A percentile compares a stretch with the other conserved stretches of the same genome.
Evolutionary conservation across 345 rosid species (phyloP).

Genomic region (Eucalyptus shirleyi): DNA sequence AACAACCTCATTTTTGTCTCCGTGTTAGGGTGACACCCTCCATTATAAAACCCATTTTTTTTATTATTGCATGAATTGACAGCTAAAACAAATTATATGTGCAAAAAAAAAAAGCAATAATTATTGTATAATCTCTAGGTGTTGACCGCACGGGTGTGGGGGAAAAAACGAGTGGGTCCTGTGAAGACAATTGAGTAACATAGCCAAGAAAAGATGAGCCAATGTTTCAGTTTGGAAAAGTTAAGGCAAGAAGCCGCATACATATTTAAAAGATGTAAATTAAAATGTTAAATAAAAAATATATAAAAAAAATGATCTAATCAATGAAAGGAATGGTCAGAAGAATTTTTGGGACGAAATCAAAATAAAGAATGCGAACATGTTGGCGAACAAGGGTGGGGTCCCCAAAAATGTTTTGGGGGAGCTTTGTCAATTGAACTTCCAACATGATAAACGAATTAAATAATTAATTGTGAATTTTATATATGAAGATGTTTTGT

Average conservation of each 20-base stretch:
- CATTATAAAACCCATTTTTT: not conserved
- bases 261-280: not conserved
- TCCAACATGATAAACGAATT: conserved; percentile 7
- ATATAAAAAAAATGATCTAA: not conserved
- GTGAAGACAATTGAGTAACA: not conserved
- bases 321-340: not conserved
- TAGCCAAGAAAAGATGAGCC: not conserved
- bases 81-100: not conserved
- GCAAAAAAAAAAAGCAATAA: not conserved
- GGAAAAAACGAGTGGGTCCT: conserved; percentile 2
- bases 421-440: conserved; percentile 25
- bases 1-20: not conserved
- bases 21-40: not conserved
- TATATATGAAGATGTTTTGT: not conserved
- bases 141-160: conserved; percentile 51
- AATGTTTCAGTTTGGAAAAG: not conserved
- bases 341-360: not conserved
- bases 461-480: not conserved
- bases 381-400: not conserved
- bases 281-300: not conserved
- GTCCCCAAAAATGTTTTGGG: conserved; percentile 25
- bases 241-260: not conserved
- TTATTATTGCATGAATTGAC: not conserved
- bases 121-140: not conserved
- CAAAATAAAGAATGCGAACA: not conserved